A percentile compares a stretch with the other conserved stretches of the same genome.
Evolutionary conservation across 805 yeast genomes (phyloP).

Genomic region (Wickerhamomyces kurtzmanii): DNA sequence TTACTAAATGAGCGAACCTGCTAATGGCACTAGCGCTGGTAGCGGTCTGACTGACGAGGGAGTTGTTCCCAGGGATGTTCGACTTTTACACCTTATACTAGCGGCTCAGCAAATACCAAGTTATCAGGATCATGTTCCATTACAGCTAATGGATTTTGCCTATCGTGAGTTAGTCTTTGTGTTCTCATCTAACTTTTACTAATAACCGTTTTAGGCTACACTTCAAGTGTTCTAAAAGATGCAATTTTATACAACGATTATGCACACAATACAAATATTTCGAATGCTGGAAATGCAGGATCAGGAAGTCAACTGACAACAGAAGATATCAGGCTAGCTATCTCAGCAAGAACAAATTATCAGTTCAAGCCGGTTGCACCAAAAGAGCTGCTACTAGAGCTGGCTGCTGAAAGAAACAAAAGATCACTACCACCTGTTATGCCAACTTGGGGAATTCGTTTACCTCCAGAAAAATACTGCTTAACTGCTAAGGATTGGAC

Average conservation of each 20-base stretch:
- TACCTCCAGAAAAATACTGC: slow-evolving; percentile 98
- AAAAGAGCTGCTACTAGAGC: slow-evolving; percentile 78
- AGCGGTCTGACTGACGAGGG: slow-evolving; percentile 18
- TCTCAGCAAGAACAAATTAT: slow-evolving; percentile 88
- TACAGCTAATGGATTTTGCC: slow-evolving; percentile 96
- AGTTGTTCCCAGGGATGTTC: slow-evolving; percentile 72
- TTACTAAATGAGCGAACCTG: too few species aligned
- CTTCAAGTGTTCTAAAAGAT: slow-evolving; percentile 79
- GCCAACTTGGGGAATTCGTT: slow-evolving; percentile 82
- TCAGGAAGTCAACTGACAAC: slow-evolving; percentile 51
- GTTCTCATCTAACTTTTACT: neutral
- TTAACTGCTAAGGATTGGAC: slow-evolving; percentile 78
- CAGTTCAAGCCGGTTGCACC: slow-evolving; percentile 97
- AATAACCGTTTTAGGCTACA: slow-evolving; percentile 41
- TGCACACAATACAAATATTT: slow-evolving; percentile 30
- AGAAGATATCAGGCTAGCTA: slow-evolving; percentile 87
- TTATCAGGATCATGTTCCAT: slow-evolving; percentile 92
- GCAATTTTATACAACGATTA: slow-evolving; percentile 87
- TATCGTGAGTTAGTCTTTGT: slow-evolving; percentile 32
- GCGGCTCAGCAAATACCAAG: slow-evolving; percentile 90
- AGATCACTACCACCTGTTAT: slow-evolving; percentile 86
- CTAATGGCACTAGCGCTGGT: slow-evolving; percentile 4
- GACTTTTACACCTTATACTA: slow-evolving; percentile 78
- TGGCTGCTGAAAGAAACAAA: slow-evolving; percentile 88
- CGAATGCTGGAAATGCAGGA: slow-evolving; percentile 29